Evolutionary conservation across 495 filamentous ascomycete species (phyloP).

Genomic region (Umbilicaria muhlenbergii): DNA sequence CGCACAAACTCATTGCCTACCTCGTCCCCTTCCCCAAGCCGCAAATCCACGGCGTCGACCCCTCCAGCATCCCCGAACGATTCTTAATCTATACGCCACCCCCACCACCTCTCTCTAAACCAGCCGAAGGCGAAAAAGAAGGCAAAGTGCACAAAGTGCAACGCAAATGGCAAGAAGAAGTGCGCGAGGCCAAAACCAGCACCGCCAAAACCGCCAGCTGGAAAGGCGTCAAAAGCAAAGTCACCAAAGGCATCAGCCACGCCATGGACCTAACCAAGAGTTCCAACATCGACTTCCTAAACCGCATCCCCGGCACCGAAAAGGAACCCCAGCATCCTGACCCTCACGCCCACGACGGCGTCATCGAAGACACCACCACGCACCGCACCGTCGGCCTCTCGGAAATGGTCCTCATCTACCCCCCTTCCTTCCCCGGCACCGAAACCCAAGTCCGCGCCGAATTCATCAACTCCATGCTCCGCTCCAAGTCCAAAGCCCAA

Average conservation of each 20-base stretch:
- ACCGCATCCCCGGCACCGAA: constrained; percentile 15
- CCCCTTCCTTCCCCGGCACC: constrained; percentile 12
- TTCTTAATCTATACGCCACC: constrained; percentile 27
- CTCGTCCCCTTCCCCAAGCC: constrained; percentile 26
- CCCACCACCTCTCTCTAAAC: constrained; percentile 18
- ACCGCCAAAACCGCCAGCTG: constrained; percentile 19
- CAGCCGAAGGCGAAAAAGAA: constrained; percentile 23
- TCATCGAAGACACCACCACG: constrained; percentile 11
- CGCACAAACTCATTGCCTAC: constrained; percentile 22
- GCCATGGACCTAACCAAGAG: constrained; percentile 18
- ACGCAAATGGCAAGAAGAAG: constrained; percentile 26
- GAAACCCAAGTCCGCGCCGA: constrained; percentile 19
- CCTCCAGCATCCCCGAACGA: constrained; percentile 15
- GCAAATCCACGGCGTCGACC: constrained; percentile 8
- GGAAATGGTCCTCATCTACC: constrained; percentile 22
- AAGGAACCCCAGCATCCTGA: constrained; percentile 2
- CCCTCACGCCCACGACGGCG: constrained; percentile 11
- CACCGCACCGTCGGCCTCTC: constrained; percentile 18
- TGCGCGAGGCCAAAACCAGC: constrained; percentile 21
- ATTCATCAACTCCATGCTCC: constrained; percentile 21
- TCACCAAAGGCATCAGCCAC: constrained; percentile 19
- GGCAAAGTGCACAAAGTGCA: constrained; percentile 22
- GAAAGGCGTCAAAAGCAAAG: constrained; percentile 24
- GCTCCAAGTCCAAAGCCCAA: constrained; percentile 22
- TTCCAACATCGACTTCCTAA: constrained; percentile 23